A percentile compares a stretch with the other conserved stretches of the same genome.
These are phyloP conservation scores for Dactylellina parvicollis DNA, from an alignment of 2,329 filamentous ascomycete genomes.

Conservation along the genomic window DNA sequence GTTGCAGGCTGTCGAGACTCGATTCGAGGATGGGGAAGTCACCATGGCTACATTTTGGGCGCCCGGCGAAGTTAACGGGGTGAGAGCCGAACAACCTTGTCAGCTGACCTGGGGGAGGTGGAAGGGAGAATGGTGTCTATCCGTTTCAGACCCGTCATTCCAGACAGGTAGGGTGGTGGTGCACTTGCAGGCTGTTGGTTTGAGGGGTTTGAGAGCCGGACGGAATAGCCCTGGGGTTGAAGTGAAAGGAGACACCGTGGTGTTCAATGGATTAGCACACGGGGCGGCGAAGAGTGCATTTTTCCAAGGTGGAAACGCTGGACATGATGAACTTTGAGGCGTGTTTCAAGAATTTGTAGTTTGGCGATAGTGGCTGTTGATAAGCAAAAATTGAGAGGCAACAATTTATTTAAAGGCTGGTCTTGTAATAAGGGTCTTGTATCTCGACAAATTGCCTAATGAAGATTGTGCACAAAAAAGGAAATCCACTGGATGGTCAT, in stretches of 20 bases:
- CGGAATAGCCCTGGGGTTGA: constrained; percentile 2
- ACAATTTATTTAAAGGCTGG: too few relatives aligned
- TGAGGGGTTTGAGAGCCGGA: neutral
- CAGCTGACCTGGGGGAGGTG: constrained; percentile 36
- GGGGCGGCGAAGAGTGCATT: constrained; percentile 34
- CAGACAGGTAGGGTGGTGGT: neutral
- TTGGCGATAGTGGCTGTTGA: too few relatives aligned
- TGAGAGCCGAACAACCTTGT: constrained; percentile 22
- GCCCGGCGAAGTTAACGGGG: constrained; percentile 15
- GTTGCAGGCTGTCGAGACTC: constrained; percentile 26
- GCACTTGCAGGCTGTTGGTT: neutral
- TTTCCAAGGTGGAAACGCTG: neutral
- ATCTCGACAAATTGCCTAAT: too few relatives aligned
- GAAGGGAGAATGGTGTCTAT: constrained; percentile 22
- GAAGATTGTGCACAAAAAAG: too few relatives aligned
- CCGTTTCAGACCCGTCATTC: constrained; percentile 23
- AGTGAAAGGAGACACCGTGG: constrained; percentile 8
- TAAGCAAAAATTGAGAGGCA: too few relatives aligned
- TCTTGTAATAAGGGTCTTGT: too few relatives aligned
- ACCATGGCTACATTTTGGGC: constrained; percentile 49
- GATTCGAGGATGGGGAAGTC: constrained; percentile 21
- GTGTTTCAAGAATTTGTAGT: too few relatives aligned
- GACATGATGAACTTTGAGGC: constrained; percentile 30
- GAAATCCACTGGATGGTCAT: too few relatives aligned
- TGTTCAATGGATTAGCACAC: constrained; percentile 6